These are phyloP conservation scores for Epichloe typhina DNA, from an alignment of 2,329 filamentous ascomycete genomes.

Conservation along the genomic window DNA sequence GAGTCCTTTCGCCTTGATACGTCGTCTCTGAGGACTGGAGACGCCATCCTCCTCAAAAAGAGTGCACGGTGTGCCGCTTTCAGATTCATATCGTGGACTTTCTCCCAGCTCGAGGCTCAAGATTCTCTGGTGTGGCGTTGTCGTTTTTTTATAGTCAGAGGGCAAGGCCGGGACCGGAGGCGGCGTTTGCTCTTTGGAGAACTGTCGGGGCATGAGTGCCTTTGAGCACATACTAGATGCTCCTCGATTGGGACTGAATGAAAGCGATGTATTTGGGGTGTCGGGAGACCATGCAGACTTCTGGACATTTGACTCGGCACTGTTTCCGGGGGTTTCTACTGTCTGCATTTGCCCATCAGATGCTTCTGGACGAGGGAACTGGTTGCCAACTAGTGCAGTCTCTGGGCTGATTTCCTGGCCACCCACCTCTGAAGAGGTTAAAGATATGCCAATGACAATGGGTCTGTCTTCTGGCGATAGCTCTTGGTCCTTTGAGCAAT, in stretches of 20 bases:
- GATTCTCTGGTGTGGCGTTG: constrained; percentile 19
- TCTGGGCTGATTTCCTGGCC: constrained; percentile 31
- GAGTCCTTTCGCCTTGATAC: constrained; percentile 23
- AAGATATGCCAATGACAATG: constrained; percentile 58
- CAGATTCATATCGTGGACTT: constrained; percentile 30
- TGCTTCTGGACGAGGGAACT: constrained; percentile 7
- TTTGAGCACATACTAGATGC: constrained; percentile 52
- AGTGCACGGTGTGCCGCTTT: constrained; percentile 45
- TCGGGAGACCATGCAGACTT: constrained; percentile 49
- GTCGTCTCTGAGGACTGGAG: constrained; percentile 25
- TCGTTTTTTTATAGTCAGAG: constrained; percentile 22
- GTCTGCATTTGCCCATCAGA: not conserved
- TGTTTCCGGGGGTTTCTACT: not conserved
- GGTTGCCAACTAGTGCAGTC: constrained; percentile 30
- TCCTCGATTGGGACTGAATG: constrained; percentile 28
- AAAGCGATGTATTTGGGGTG: constrained; percentile 36
- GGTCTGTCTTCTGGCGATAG: constrained; percentile 57
- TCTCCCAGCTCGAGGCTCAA: constrained; percentile 22
- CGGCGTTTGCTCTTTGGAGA: constrained; percentile 29
- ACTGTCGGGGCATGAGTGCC: constrained; percentile 25
- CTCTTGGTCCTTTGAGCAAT: constrained; percentile 24
- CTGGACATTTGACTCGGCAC: constrained; percentile 1
- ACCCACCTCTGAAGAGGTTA: constrained; percentile 34
- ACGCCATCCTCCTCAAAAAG: constrained; percentile 54
- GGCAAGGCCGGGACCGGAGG: constrained; percentile 51